These are phyloP conservation scores for Colletotrichum coccodes DNA, from an alignment of 2,329 filamentous ascomycete genomes.

Conservation along the genomic window DNA sequence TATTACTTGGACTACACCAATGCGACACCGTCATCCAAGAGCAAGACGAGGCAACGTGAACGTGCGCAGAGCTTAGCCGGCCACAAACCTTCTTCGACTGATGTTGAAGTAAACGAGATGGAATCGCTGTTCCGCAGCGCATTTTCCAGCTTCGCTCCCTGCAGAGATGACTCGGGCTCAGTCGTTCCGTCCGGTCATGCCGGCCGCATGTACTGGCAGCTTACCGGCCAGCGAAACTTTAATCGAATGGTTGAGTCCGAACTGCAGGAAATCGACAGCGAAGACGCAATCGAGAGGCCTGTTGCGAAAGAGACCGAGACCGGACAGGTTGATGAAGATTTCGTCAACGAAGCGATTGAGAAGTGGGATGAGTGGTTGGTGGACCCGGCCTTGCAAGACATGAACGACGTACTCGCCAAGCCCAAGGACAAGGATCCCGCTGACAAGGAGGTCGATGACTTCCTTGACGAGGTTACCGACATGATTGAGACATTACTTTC, in stretches of 20 bases:
- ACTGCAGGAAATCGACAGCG: conserved; percentile 52
- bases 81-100: conserved; percentile 64
- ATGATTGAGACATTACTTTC: conserved; percentile 81
- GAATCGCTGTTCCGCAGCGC: conserved; percentile 80
- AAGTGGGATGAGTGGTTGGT: conserved; percentile 67
- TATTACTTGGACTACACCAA: conserved; percentile 78
- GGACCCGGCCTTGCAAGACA: conserved; percentile 61
- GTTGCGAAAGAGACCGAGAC: conserved; percentile 41
- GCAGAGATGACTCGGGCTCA: conserved; percentile 77
- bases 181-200: conserved; percentile 75
- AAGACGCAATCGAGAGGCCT: conserved; percentile 44
- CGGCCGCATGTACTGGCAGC: conserved; percentile 81
- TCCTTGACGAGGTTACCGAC: conserved; percentile 79
- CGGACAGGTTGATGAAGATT: conserved; percentile 56
- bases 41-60: conserved; percentile 74
- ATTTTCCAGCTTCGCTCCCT: conserved; percentile 84
- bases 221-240: conserved; percentile 72
- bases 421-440: conserved; percentile 46
- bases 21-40: conserved; percentile 64
- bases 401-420: conserved; percentile 58
- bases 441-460: conserved; percentile 35
- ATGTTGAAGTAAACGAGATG: conserved; percentile 72
- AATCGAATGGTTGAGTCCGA: conserved; percentile 70
- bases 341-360: conserved; percentile 64
- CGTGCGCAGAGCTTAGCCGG: conserved; percentile 75